phyloP scores from a whole-genome alignment of 768 basidiomycete genomes.

The Chalciporus chontae region DNA sequence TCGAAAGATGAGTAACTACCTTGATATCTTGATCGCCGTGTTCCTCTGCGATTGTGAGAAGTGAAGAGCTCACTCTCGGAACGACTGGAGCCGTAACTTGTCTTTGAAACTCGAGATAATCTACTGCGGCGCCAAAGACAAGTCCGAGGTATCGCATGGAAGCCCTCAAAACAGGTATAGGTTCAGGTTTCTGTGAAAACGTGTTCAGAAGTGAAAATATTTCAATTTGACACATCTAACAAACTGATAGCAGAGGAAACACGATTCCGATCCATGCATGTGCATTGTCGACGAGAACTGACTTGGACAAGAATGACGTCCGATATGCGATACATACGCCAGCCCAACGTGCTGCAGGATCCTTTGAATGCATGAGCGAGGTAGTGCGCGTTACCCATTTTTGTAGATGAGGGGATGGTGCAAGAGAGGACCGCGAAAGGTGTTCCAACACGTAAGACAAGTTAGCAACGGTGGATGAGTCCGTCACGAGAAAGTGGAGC shows the following conservation, averaged over 20 bases:
- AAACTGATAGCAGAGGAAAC: conserved; percentile 66
- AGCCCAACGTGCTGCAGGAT: conserved; percentile 75
- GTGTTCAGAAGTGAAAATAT: conserved; percentile 12
- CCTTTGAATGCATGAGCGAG: conserved; percentile 74
- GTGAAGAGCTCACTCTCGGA: conserved; percentile 61
- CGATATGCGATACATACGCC: conserved; percentile 73
- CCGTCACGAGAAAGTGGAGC: conserved; percentile 68
- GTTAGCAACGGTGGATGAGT: conserved; percentile 55
- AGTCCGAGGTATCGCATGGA: conserved; percentile 59
- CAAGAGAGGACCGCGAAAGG: conserved; percentile 51
- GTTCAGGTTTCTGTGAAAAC: conserved; percentile 61
- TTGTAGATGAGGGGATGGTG: conserved; percentile 59
- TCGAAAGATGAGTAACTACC: conserved; percentile 33
- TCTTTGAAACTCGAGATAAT: conserved; percentile 77
- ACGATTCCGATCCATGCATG: conserved; percentile 68
- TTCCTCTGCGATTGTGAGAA: conserved; percentile 56
- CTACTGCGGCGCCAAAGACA: conserved; percentile 57
- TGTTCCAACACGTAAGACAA: conserved; percentile 55
- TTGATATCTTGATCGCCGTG: conserved; percentile 48
- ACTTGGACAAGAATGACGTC: conserved; percentile 55
- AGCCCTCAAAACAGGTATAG: conserved; percentile 54
- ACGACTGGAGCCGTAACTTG: conserved; percentile 71
- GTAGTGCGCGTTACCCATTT: conserved; percentile 78
- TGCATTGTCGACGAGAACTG: conserved; percentile 64
- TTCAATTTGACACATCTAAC: conserved; percentile 32